These are phyloP conservation scores for Plicaturopsis crispa DNA, from an alignment of 768 basidiomycete genomes.

Conservation along the genomic window DNA sequence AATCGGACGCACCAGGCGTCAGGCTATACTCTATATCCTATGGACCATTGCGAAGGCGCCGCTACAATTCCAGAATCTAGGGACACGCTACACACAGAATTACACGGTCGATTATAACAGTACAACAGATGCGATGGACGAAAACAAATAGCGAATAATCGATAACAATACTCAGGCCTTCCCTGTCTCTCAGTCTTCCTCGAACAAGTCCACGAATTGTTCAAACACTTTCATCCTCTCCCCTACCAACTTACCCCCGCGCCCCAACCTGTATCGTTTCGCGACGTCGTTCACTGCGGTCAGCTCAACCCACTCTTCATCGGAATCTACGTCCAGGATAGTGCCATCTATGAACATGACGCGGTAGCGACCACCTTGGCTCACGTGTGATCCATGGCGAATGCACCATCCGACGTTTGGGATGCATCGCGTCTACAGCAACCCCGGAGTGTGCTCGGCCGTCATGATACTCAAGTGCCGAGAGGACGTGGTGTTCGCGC, in stretches of 20 bases:
- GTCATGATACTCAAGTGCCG: too few species aligned
- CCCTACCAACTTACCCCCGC: conserved; percentile 17
- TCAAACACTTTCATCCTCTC: conserved; percentile 35
- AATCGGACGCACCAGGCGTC: too few species aligned
- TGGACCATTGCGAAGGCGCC: too few species aligned
- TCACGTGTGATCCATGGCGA: conserved; percentile 26
- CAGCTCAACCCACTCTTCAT: conserved; percentile 33
- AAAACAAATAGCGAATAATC: too few species aligned
- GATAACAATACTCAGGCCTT: too few species aligned
- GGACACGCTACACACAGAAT: too few species aligned
- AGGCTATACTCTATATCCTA: too few species aligned
- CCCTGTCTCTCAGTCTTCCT: conserved; percentile 15
- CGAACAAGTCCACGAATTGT: conserved; percentile 34
- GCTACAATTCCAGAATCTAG: too few species aligned
- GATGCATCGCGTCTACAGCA: conserved; percentile 31
- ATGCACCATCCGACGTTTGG: conserved; percentile 36
- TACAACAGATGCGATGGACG: too few species aligned
- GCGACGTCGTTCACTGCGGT: conserved; percentile 21
- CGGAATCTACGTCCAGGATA: conserved; percentile 32
- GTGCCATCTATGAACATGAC: conserved; percentile 37
- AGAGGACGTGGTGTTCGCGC: too few species aligned
- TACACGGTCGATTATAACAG: too few species aligned
- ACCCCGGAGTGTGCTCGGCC: too few species aligned
- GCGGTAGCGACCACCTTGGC: conserved; percentile 33
- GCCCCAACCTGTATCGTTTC: conserved; percentile 19